These are phyloP conservation scores for Graphilbum ipis-grandicollis DNA, from an alignment of 2,329 filamentous ascomycete genomes.

Conservation along the genomic window DNA sequence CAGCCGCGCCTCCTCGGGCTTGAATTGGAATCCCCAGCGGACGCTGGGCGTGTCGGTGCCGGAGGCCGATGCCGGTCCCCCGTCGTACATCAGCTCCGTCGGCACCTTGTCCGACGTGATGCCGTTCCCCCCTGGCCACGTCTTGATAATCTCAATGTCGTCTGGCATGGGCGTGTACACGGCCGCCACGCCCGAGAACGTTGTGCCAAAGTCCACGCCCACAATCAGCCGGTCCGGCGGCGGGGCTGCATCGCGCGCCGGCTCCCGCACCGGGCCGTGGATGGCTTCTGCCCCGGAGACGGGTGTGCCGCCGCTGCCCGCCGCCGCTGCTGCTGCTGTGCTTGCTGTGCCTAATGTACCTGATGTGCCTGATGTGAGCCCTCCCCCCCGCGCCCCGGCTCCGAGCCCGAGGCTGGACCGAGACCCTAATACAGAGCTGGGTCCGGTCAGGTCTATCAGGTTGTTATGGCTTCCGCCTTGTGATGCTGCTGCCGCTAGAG, in stretches of 20 bases:
- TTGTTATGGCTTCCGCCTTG: neutral
- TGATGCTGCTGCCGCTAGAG: slow-evolving; percentile 1
- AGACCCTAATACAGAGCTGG: neutral
- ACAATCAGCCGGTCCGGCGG: slow-evolving; percentile 52
- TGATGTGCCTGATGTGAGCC: neutral
- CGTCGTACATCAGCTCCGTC: slow-evolving; percentile 54
- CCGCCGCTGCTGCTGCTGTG: neutral
- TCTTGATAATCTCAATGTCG: slow-evolving; percentile 70
- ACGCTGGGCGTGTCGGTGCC: slow-evolving; percentile 27
- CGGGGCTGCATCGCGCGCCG: slow-evolving; percentile 30
- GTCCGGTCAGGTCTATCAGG: neutral
- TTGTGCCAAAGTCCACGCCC: slow-evolving; percentile 73
- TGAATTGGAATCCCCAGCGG: slow-evolving; percentile 75
- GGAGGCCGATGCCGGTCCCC: slow-evolving; percentile 16
- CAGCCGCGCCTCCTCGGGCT: slow-evolving; percentile 56
- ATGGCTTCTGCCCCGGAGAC: slow-evolving; percentile 44
- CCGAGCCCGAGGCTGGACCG: neutral
- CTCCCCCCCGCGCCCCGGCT: neutral
- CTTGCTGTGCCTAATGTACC: neutral
- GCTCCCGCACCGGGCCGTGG: slow-evolving; percentile 41
- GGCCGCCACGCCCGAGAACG: slow-evolving; percentile 59
- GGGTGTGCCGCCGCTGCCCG: neutral
- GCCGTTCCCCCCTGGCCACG: slow-evolving; percentile 68
- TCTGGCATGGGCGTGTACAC: slow-evolving; percentile 62
- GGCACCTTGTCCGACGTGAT: slow-evolving; percentile 82